Conservation (phyloP, 352 stramenopile genomes). For the Hyaloperonospora arabidopsidis region DNA sequence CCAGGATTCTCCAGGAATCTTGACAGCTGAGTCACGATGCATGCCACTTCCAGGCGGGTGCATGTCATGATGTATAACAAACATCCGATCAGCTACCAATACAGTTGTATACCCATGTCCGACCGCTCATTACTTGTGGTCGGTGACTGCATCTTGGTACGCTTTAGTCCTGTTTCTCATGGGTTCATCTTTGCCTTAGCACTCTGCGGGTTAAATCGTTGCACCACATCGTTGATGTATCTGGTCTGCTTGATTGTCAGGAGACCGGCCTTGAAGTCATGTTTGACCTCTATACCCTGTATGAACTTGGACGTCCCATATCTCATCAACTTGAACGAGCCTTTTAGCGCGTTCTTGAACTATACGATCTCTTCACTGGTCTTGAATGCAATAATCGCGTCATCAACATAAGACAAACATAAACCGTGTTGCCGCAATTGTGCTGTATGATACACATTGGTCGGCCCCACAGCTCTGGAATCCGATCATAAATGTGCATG, state of each 20-base stretch:
- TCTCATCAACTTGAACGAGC: neutral
- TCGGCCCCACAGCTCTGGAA: neutral
- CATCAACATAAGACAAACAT: neutral
- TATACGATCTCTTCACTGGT: too few species aligned
- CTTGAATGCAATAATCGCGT: too few species aligned
- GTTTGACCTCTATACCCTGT: neutral
- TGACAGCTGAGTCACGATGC: neutral
- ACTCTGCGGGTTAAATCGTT: conserved; percentile 1
- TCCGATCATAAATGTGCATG: neutral
- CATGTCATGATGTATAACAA: neutral
- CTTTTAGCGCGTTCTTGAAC: too few species aligned
- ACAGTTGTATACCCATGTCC: neutral
- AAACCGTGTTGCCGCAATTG: neutral
- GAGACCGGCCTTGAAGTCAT: neutral
- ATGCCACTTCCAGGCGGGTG: neutral
- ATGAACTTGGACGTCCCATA: neutral
- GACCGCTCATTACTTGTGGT: neutral
- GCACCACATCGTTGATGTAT: conserved; percentile 2
- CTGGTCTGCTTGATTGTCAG: conserved; percentile 1
- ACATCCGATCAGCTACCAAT: neutral
- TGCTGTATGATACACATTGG: neutral
- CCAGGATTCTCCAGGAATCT: neutral
- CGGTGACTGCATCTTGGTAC: conserved; percentile 1
- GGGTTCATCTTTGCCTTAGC: neutral
- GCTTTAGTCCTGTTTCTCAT: conserved; percentile 3